phyloP scores from a whole-genome alignment of 2,329 filamentous ascomycete species.

The Fusarium sp. region DNA sequence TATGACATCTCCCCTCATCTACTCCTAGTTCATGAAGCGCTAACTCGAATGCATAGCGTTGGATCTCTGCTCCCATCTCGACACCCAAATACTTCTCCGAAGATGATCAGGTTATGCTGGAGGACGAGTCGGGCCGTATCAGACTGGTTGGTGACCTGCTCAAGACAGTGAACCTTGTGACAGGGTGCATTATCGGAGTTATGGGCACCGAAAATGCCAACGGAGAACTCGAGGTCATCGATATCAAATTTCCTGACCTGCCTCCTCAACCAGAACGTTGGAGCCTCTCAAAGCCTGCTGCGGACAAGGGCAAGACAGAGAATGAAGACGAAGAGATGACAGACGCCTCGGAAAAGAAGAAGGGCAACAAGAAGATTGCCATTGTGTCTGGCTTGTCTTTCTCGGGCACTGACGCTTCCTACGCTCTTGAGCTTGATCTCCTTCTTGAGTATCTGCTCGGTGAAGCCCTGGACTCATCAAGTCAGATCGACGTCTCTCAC shows the following conservation, averaged over 20 bases:
- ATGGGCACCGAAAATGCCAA: slow-evolving; percentile 93
- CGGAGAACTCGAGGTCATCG: slow-evolving; percentile 92
- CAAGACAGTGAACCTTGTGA: slow-evolving; percentile 78
- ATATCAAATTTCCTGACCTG: slow-evolving; percentile 88
- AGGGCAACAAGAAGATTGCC: slow-evolving; percentile 73
- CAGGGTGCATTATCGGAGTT: slow-evolving; percentile 92
- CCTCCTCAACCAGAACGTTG: slow-evolving; percentile 84
- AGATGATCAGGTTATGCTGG: slow-evolving; percentile 82
- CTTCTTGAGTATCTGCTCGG: slow-evolving; percentile 90
- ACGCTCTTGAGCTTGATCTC: slow-evolving; percentile 80
- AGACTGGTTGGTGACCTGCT: slow-evolving; percentile 79
- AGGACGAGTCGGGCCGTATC: slow-evolving; percentile 94
- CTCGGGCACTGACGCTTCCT: slow-evolving; percentile 75
- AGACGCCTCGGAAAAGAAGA: slow-evolving; percentile 50
- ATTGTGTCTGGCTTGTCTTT: slow-evolving; percentile 91
- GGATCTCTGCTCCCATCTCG: slow-evolving; percentile 84
- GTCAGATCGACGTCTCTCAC: slow-evolving; percentile 69
- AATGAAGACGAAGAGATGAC: slow-evolving; percentile 69
- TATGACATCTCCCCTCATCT: slow-evolving; percentile 53
- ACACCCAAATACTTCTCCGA: slow-evolving; percentile 79
- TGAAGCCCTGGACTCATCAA: slow-evolving; percentile 72
- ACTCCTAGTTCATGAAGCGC: background rate
- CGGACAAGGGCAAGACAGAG: slow-evolving; percentile 52
- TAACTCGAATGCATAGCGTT: slow-evolving; percentile 68
- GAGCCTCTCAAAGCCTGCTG: slow-evolving; percentile 68